phyloP scores from a whole-genome alignment of 139 green algal genomes.

The Micractinium conductrix region DNA sequence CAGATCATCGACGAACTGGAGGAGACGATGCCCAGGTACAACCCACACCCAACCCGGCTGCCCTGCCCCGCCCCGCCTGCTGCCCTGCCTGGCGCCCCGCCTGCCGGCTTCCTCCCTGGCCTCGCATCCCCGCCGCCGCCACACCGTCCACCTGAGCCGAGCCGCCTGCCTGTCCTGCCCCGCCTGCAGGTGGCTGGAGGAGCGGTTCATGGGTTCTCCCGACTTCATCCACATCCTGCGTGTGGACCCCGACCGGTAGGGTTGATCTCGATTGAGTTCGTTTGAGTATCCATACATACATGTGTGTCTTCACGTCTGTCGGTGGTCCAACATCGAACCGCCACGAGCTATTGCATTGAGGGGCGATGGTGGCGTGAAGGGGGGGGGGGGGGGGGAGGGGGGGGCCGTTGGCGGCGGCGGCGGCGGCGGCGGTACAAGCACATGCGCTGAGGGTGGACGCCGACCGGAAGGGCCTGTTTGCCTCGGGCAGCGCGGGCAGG shows the following conservation, averaged over 20 bases:
- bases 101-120: too few relatives aligned
- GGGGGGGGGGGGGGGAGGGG: too few relatives aligned
- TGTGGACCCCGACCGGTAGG: constrained; percentile 25
- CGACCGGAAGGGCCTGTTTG: background rate
- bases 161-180: background rate
- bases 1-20: constrained; percentile 67
- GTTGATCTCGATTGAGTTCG: too few relatives aligned
- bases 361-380: background rate
- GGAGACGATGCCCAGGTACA: constrained; percentile 51
- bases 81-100: background rate
- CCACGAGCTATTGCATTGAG: too few relatives aligned
- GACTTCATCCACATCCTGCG: constrained; percentile 51
- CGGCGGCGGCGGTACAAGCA: background rate
- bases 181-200: background rate
- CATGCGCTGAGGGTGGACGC: background rate
- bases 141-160: too few relatives aligned
- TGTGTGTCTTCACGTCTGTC: too few relatives aligned
- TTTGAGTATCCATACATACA: too few relatives aligned
- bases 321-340: background rate
- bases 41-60: too few relatives aligned
- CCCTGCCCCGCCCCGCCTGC: background rate
- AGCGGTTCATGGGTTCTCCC: constrained; percentile 11
- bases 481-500: background rate
- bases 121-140: too few relatives aligned
- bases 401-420: background rate